Evolutionary conservation across 331 rosid species (phyloP), one percentile per base, ranked within the genome.

Genomic region (Erythrophleum ivorense): DNA sequence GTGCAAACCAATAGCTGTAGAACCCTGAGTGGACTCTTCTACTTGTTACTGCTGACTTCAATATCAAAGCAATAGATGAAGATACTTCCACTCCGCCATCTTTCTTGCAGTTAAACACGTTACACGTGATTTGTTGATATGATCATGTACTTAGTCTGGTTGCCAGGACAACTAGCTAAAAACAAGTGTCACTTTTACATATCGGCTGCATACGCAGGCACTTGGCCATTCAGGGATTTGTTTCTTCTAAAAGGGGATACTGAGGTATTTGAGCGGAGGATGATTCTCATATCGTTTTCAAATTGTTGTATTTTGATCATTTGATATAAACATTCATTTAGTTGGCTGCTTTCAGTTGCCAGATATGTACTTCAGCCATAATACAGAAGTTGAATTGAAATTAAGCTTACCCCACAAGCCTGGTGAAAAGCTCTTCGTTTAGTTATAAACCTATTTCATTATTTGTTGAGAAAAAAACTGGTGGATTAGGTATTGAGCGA

Each of bases 391-490:
- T 8, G 52, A 46, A 70, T 29, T 50, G 31, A 52, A 50, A 54
- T 31, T 9, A 33, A 50, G 55, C 11, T 19, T 69, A 45, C 75
- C 75, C 75, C 36, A 33, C 46, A 18, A 53, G 19, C 50, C 46
- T 31, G 36, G 34, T 36, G n/a, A 53, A 53, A 34, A 73, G 33
- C 21, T 72, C 18, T 34, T 73, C 29, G 18, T 73, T 3, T 4
- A 19, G 13, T 40, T 34, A 52, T 71, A 69, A 73, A 19, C 55
- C 13, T 52, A 46, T 53, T 70, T 70, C 76, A 53, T 34, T 85
- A 36, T 75, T 34, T 68, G 80, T 81, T 54, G 15, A 69, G 82
- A 43, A 74, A 50, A 54, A 81, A 74, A 70, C 62, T 66, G 33
- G 31, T 50, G 59, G 63, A 74, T 73, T 31, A 57, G 54, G 64